A percentile compares a stretch with the other conserved stretches of the same genome.
Evolutionary conservation across 352 stramenopile genomes (phyloP).

Genomic region (Pythium apleroticum): DNA sequence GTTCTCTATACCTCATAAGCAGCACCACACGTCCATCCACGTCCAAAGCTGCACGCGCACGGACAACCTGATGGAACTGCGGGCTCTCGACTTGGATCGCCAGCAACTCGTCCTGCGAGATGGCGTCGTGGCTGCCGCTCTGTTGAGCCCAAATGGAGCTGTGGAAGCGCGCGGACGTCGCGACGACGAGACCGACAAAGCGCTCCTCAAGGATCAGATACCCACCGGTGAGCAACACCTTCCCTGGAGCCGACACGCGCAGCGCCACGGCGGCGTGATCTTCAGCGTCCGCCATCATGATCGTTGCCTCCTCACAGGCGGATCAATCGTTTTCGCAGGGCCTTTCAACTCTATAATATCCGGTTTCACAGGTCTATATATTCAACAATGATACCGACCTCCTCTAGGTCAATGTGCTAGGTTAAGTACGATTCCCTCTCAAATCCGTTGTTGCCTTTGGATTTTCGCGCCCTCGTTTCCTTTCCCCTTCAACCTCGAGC

Average conservation of each 20-base stretch:
- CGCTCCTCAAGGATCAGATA: slow-evolving; percentile 94
- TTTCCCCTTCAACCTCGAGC: too few species aligned
- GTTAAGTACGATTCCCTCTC: too few species aligned
- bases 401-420: too few species aligned
- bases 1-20: background rate
- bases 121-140: background rate
- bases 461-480: too few species aligned
- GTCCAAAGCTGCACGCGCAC: slow-evolving; percentile 32
- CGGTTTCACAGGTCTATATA: too few species aligned
- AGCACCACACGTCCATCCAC: slow-evolving; percentile 2
- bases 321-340: too few species aligned
- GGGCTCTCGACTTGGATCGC: slow-evolving; percentile 78
- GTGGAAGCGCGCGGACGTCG: slow-evolving; percentile 93
- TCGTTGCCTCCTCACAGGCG: too few species aligned
- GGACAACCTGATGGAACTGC: slow-evolving; percentile 84
- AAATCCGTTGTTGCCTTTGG: too few species aligned
- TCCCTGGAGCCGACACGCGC: slow-evolving; percentile 94
- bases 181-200: slow-evolving; percentile 90
- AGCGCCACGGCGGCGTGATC: slow-evolving; percentile 4
- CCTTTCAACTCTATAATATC: too few species aligned
- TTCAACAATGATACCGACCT: too few species aligned
- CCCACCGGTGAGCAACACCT: slow-evolving; percentile 94
- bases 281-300: too few species aligned
- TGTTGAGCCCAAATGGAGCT: slow-evolving; percentile 48
- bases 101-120: slow-evolving; percentile 18